Conservation (phyloP, 768 basidiomycete genomes). For the Fomitopsis pulvina region DNA sequence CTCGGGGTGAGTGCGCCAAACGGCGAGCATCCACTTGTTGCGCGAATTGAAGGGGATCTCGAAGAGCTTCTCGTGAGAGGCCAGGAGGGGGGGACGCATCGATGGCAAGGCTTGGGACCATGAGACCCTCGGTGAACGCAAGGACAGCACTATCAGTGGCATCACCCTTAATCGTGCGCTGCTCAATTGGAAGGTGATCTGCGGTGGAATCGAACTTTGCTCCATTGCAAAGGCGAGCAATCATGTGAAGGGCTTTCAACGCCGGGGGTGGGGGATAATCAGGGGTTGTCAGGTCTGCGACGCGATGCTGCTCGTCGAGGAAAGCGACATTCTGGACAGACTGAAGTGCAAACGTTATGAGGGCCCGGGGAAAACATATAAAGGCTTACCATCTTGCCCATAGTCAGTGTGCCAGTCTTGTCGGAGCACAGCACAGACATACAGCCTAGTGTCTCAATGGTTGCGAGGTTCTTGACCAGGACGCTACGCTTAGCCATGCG, state of each 20-base stretch:
- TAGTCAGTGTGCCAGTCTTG: conserved; percentile 57
- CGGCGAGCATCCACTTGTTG: conserved; percentile 54
- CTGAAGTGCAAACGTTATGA: no score
- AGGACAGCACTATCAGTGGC: conserved; percentile 54
- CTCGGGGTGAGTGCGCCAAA: conserved; percentile 22
- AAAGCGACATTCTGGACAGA: conserved; percentile 33
- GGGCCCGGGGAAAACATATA: background rate
- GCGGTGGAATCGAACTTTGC: conserved; percentile 39
- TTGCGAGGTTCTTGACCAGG: conserved; percentile 49
- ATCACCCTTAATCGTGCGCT: conserved; percentile 39
- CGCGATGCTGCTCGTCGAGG: conserved; percentile 20
- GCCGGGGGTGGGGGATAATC: conserved; percentile 1
- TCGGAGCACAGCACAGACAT: conserved; percentile 50
- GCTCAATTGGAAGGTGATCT: conserved; percentile 17
- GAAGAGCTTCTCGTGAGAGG: conserved; percentile 19
- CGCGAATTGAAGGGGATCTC: no score
- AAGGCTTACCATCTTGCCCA: conserved; percentile 45
- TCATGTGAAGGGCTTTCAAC: conserved; percentile 25
- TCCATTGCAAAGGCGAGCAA: conserved; percentile 52
- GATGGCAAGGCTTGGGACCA: conserved; percentile 5
- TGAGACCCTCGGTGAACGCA: conserved; percentile 35
- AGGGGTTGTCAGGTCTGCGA: conserved; percentile 20
- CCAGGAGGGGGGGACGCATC: conserved; percentile 2
- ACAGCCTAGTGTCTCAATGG: conserved; percentile 60
- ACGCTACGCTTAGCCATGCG: conserved; percentile 47